Evolutionary conservation across 805 yeast genomes (phyloP), one percentile per base, ranked within the genome.

Genomic region (Jamesozyma rosinii): DNA sequence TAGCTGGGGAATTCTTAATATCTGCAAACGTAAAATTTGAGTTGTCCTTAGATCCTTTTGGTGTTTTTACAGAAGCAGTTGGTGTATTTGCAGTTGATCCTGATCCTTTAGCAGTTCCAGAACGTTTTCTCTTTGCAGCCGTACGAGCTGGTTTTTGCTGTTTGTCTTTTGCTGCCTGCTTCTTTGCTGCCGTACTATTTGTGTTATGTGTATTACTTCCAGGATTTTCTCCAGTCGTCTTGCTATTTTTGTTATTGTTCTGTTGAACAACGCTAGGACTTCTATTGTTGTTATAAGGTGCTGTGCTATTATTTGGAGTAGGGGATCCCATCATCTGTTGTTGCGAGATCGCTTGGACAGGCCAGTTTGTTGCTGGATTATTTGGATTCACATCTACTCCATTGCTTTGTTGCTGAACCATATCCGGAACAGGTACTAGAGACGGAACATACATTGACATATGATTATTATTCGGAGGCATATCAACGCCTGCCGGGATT

Each of bases 11-110:
- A 15, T 34, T 34, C 26, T 41, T 41, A 9, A 31, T 41, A 11
- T 41, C 40, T 3, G 31, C 22, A 19, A 41, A 41, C 4, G 44
- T 41, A 30, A 41, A 36, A 37, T 36, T 36, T 6, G 40, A 36
- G 5, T 22, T 15, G 18, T 37, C 40, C 24, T 41, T 41, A 8
- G 21, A 6, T 4, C 37, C 44, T 13, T 18, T 31, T 35, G 44
- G 44, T 2, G 44, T 37, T 3, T 31, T 35, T 2, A 33, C 33
- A 2, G 20, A 8, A 30, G n/a, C 21, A 19, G 19, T 17, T 8
- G 20, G 5, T 26, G 38, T 22, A 6, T 20, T 38, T 14, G 26
- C 8, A 18, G 15, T 18, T n/a, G 9, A 29, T 5, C 13, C 6
- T 2, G 32, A n/a, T 14, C 5, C n/a, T 11, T 21, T 38, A 8